Conservation (phyloP, 495 filamentous ascomycete genomes). For the Penicillium argentinense region DNA sequence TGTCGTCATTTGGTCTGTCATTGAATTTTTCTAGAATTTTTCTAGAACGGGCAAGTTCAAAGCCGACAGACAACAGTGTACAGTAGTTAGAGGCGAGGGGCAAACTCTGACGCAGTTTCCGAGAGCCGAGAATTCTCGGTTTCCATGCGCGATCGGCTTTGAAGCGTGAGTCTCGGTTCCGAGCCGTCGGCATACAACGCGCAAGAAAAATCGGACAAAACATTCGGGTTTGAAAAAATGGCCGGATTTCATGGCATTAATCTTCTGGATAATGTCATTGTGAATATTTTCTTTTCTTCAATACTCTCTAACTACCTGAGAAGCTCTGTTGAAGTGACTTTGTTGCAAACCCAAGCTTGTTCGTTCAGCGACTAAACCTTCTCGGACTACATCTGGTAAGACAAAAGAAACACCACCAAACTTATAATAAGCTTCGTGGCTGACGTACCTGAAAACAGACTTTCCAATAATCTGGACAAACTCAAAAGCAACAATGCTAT, state of each 20-base stretch:
- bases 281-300: not conserved
- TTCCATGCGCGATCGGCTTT: not conserved
- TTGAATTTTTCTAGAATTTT: no score
- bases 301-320: not conserved
- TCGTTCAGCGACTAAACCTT: not conserved
- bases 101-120: no score
- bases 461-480: not conserved
- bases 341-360: no score
- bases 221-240: not conserved
- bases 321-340: not conserved
- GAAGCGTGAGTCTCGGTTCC: not conserved
- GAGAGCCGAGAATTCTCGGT: slow-evolving; percentile 1
- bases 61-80: no score
- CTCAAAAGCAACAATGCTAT: not conserved
- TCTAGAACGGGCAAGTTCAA: no score
- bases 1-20: no score
- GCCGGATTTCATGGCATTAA: not conserved
- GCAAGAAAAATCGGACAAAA: not conserved
- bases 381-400: not conserved
- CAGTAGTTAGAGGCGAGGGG: no score
- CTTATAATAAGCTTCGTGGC: not conserved
- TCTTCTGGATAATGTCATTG: not conserved
- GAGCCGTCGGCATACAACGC: not conserved
- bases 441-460: slow-evolving; percentile 1
- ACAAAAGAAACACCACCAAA: not conserved